Evolutionary conservation across 75 land plant species (phyloP), one percentile per base, ranked within the genome.

Genomic region (Pinus albicaulis): DNA sequence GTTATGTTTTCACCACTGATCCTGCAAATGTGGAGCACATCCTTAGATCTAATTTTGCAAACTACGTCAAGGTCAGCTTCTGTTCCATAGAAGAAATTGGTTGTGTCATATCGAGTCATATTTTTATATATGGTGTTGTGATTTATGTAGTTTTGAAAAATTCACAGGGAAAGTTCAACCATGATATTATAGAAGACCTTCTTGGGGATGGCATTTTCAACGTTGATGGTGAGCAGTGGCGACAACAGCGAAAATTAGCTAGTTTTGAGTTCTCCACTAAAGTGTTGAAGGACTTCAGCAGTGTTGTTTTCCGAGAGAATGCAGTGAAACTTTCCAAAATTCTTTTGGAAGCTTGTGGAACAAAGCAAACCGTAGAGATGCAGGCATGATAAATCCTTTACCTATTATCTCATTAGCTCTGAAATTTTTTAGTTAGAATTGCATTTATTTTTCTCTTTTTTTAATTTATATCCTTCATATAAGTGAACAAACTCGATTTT

Each of bases 121-220:
- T 48, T 2, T 48, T 48, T 10, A 48, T 48, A 1, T 48, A 48
- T 48, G 11, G 2, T 48, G 71, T 41, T 28, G 3, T 68, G 71
- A 68, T 41, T 38, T 44, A 38, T 41, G 13, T 17, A 68, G 20
- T 68, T 65, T 68, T 19, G 14, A 61, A 28, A 73, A 22, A 24
- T 72, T 76, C 58, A 69, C 84, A 85, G 87, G 87, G 85, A 57
- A 59, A 75, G 61, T 22, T 26, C 65, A 65, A 70, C 75, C 76
- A 75, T 57, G 25, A 62, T 28, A 48, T 55, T 23, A 56, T 80
- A 83, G 82, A 56, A 57, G 77, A 71, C 4, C 80, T 86, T 24
- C 78, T 88, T 28, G 89, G 89, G 17, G 82, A 88, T 59, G 89
- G 89, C 38, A 88, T 88, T 71, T 88, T 88, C 73, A 83, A 80